Base-by-base conservation (phyloP, 495 filamentous ascomycete species). In the Rusavskia elegans region DNA sequence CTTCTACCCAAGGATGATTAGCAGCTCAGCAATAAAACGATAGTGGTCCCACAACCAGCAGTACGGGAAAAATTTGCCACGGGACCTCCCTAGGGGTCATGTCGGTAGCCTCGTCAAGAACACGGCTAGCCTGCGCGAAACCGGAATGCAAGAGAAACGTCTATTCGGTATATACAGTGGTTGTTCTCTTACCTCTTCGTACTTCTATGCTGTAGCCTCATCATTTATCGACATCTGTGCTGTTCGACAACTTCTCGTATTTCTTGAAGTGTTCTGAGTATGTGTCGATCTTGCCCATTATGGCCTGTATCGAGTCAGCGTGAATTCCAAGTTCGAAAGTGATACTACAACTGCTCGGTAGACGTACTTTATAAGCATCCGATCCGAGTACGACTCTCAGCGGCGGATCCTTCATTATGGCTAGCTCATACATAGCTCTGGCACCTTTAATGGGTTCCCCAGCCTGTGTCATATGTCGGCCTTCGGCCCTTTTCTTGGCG, bases 361-460 rank as follows among this genome's bases (percentile, higher is more conserved):
- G 29, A 37, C 23, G 11, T 38, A 50, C 48, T 37, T 57, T 51
- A 46, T 70, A 72, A 0, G 70, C 72, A 61, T 71, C 68, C 0
- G 59, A 66, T 8, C 71, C 70, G 46, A 75, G 58, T 0, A 73
- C 60, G 32, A 64, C 65, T 45, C 69, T 58, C 40, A 72, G 50
- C 0, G 70, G 72, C 8, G 72, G 71, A 50, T 73, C 62, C 27
- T 69, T 49, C 63, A 73, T 66, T 21, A 69, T 53, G 0, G 71
- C 71, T 10, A 76, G 51, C 40, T 76, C 66, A 51, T 72, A 75
- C 61, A 72, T 68, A 2, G 60, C 69, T 30, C 68, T 61, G 4
- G 68, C 70, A 0, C 61, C 72, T 46, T 74, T 75, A 0, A 27
- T 25, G 14, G 69, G 70, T 51, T 73, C 71, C 17, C 71, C 71